Conservation (phyloP, 2,329 filamentous ascomycete genomes). For the Monosporascus sp. region DNA sequence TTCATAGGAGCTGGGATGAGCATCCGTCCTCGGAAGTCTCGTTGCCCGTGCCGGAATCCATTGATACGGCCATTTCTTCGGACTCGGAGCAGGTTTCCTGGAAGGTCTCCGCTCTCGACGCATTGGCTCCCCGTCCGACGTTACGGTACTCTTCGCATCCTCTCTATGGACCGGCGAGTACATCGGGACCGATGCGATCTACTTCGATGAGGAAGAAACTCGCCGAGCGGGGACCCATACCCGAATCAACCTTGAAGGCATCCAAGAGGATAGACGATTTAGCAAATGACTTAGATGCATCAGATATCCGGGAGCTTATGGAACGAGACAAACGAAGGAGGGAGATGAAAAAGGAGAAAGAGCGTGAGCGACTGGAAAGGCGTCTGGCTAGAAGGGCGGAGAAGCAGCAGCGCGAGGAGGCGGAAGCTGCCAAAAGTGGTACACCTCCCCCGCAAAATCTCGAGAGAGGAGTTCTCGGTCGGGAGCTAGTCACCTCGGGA, state of each 20-base stretch:
- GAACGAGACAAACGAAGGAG: conserved; percentile 79
- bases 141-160: conserved; percentile 68
- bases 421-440: conserved; percentile 46
- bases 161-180: conserved; percentile 44
- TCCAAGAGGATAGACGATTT: conserved; percentile 64
- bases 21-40: conserved; percentile 68
- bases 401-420: conserved; percentile 55
- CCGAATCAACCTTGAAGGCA: conserved; percentile 55
- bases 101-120: conserved; percentile 72
- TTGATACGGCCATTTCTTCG: conserved; percentile 71
- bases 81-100: conserved; percentile 71
- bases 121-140: conserved; percentile 80
- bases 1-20: conserved; percentile 45
- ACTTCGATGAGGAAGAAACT: conserved; percentile 49
- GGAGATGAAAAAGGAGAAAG: conserved; percentile 65
- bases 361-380: conserved; percentile 62
- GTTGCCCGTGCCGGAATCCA: conserved; percentile 66
- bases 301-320: conserved; percentile 80
- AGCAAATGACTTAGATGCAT: conserved; percentile 79
- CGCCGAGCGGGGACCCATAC: conserved; percentile 46
- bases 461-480: conserved; percentile 56
- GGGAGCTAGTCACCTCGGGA: conserved; percentile 51
- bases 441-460: conserved; percentile 51
- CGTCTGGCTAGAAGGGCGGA: conserved; percentile 63
- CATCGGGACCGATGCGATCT: conserved; percentile 41